These are phyloP conservation scores for Alternaria ventricosa DNA, from an alignment of 2,329 filamentous ascomycete genomes.

Conservation along the genomic window DNA sequence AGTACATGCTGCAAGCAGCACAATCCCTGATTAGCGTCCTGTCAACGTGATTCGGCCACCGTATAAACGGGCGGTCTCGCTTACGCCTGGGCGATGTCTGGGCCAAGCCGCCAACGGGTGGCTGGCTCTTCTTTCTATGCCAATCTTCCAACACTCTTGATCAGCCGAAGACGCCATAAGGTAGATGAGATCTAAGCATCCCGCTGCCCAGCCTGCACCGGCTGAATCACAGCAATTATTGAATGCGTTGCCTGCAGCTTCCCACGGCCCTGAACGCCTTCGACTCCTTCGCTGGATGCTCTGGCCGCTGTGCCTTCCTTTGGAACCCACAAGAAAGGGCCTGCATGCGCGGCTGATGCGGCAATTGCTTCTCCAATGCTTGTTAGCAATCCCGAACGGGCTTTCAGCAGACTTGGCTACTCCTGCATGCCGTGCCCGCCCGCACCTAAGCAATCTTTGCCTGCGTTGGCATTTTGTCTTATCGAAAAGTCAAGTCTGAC, in stretches of 20 bases:
- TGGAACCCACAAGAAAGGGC: background rate
- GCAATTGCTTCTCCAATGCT: constrained; percentile 12
- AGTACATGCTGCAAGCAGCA: constrained; percentile 3
- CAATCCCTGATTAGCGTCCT: constrained; percentile 4
- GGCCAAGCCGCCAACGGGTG: constrained; percentile 5
- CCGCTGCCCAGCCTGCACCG: background rate
- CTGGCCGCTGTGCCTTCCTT: constrained; percentile 4
- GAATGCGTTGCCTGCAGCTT: background rate
- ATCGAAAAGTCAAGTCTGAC: constrained; percentile 1
- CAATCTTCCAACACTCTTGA: constrained; percentile 4
- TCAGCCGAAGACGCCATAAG: background rate
- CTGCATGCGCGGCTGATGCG: constrained; percentile 9
- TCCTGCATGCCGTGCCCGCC: constrained; percentile 1
- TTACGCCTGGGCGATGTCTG: constrained; percentile 8
- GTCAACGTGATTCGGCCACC: background rate
- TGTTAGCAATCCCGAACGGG: constrained; percentile 2
- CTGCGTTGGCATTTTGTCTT: background rate
- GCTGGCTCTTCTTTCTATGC: constrained; percentile 5
- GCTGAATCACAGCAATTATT: constrained; percentile 11
- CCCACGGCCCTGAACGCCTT: background rate
- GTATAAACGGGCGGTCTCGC: constrained; percentile 8
- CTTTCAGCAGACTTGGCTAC: constrained; percentile 6
- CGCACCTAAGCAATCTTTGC: constrained; percentile 6
- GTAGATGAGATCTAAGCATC: background rate
- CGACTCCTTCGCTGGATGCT: background rate